These are phyloP conservation scores for Cytospora schulzeri DNA, from an alignment of 2,329 filamentous ascomycete species.

Conservation along the genomic window DNA sequence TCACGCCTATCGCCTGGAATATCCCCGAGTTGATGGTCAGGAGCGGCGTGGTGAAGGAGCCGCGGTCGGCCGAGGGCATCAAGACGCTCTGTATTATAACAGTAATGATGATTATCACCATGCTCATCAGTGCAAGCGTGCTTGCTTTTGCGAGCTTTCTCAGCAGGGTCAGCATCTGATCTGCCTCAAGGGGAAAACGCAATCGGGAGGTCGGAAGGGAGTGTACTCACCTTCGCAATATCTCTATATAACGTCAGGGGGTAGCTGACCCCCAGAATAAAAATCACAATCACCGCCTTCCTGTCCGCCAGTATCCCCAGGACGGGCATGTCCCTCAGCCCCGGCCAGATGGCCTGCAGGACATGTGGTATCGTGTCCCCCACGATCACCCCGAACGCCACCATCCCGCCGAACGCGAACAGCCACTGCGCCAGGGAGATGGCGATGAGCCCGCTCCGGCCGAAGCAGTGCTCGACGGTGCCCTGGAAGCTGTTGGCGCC, in stretches of 20 bases:
- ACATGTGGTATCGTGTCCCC: constrained; percentile 96
- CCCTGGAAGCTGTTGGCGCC: constrained; percentile 93
- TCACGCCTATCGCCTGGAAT: constrained; percentile 95
- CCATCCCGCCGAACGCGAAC: constrained; percentile 98
- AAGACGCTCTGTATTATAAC: constrained; percentile 82
- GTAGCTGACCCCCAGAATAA: constrained; percentile 83
- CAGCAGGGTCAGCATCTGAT: constrained; percentile 21
- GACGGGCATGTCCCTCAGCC: constrained; percentile 70
- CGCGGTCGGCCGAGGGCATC: constrained; percentile 71
- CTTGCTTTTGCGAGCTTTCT: constrained; percentile 86
- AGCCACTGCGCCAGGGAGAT: constrained; percentile 93
- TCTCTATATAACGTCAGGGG: constrained; percentile 92
- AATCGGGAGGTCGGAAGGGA: neutral
- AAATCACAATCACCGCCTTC: constrained; percentile 82
- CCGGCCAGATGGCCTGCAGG: constrained; percentile 78
- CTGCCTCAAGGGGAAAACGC: neutral
- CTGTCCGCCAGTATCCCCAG: constrained; percentile 82
- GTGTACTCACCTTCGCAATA: constrained; percentile 79
- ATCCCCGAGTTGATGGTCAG: constrained; percentile 84
- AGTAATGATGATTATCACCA: constrained; percentile 85
- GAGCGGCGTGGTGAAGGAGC: constrained; percentile 68
- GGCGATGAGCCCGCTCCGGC: constrained; percentile 81
- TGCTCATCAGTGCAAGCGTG: constrained; percentile 88
- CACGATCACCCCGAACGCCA: constrained; percentile 96
- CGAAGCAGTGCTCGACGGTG: constrained; percentile 95